Evolutionary conservation across 2,329 filamentous ascomycete species (phyloP), one percentile per base, ranked within the genome.

Genomic region (Fusarium transvaalense): DNA sequence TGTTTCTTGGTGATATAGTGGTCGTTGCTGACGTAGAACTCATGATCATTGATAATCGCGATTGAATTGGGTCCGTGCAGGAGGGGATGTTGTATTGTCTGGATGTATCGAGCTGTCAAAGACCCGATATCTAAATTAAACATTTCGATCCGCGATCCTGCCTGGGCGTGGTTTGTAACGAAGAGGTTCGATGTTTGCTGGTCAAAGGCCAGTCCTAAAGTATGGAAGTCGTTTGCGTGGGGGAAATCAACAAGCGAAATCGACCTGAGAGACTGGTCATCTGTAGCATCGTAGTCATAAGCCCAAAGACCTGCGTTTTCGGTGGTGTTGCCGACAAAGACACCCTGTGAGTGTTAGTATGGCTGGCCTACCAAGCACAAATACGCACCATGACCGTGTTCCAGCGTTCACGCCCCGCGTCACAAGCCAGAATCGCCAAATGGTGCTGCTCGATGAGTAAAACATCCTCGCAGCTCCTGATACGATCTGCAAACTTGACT

Each of bases 1-100:
- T 76, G 53, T 4, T 61, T 64, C 13, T 69, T 60, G 2, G 75
- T 68, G 57, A 82, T 78, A 64, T 74, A 54, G 61, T 82, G 79
- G 59, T 80, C 77, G 45, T 82, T 83, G 5, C 80, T 82, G 21
- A 83, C 76, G 52, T 79, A 80, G 21, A 83, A 69, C 57, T 82
- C 80, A 4, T 76, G 70, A 10, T 59, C 64, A 56, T 74, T 78
- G 31, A 80, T 59, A 2, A 80, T 55, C 4, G 73, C 71, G 15
- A 83, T 78, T 10, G 80, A 73, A 61, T 83, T 83, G 6, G 82
- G 81, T 0, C 57, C 75, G 42, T 74, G 74, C 14, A 83, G 69
- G 7, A 82, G 75, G 1, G 78, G 76, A 47, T 83, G 79, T 48
- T 71, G 68, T 54, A 83, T 74, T 0, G 79, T 78, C 37, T 75